Base-by-base conservation (phyloP, 208 protist species). In the Leishmania tropica region DNA sequence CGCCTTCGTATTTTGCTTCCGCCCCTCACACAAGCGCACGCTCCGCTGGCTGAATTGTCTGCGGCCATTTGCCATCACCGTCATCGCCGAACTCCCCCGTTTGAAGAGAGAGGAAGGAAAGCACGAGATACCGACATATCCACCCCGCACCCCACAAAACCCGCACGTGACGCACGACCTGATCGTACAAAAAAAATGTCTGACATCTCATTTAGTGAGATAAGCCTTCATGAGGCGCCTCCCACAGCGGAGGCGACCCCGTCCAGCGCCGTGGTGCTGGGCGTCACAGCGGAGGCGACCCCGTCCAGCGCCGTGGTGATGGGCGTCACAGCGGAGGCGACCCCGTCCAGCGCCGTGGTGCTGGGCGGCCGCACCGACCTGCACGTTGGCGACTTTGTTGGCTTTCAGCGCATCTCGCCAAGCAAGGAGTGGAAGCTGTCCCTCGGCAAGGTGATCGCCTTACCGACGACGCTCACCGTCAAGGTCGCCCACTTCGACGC, bases 351-450 rank as follows among this genome's bases (percentile, higher is more conserved):
- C 35, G 10, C 48, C 31, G 45, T 76, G 31, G 72, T 81, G 28
- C 76, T 83, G 51, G 78, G 77, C 47, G 78, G 83, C 79, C 54
- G 58, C 72, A 83, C 70, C 42, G 88, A 92, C 67, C 79, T 93
- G n/a, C 85, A 89, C 81, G 83, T 94, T 48, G 88, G 89, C 72
- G 91, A 96, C 86, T 93, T 91, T 76, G 87, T 96, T 51, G 92
- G 88, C 76, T 94, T 93, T 76, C 89, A 94, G 88, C 89, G 88
- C 76, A 85, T 93, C 73, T 76, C 81, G 17, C 84, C 89, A 11
- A 81, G 75, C 70, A 82, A 82, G 45, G 91, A 94, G 24, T 95
- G 91, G 91, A 86, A 74, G 45, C 87, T 92, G 74, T 82, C 81
- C 17, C 83, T 96, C 45, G 93, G 89, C 72, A 93, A 89, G 77